phyloP scores from a whole-genome alignment of 257 asterid species.

The Solanum chmielewskii region DNA sequence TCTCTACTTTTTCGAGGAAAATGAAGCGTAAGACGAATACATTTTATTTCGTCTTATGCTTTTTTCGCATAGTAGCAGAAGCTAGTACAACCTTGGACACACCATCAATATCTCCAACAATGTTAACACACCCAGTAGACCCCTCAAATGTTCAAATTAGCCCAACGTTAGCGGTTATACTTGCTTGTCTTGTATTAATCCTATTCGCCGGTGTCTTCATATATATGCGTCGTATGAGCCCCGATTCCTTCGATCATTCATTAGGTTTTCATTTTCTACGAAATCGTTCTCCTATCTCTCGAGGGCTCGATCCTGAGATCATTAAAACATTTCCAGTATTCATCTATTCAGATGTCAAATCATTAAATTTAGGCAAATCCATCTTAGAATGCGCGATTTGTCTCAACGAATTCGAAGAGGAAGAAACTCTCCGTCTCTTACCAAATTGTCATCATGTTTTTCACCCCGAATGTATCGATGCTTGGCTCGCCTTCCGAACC shows the following conservation, averaged over 20 bases:
- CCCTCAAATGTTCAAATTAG: neutral
- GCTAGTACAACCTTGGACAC: neutral
- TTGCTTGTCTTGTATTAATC: conserved; percentile 12
- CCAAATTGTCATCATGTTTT: conserved; percentile 27
- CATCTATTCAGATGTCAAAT: conserved; percentile 19
- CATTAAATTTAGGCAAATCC: conserved; percentile 10
- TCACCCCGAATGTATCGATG: conserved; percentile 38
- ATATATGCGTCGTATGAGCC: conserved; percentile 6
- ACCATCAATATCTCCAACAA: neutral
- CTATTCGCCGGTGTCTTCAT: conserved; percentile 12
- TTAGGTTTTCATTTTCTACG: neutral
- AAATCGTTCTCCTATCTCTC: neutral
- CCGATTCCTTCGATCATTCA: neutral
- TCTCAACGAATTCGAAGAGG: conserved; percentile 22
- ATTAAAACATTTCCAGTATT: conserved; percentile 15
- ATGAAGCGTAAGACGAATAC: neutral
- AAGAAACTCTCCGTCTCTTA: conserved; percentile 22
- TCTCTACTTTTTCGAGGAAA: neutral
- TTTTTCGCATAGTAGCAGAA: neutral
- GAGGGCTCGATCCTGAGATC: conserved; percentile 14
- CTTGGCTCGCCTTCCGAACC: conserved; percentile 37
- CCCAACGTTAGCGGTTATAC: conserved; percentile 1
- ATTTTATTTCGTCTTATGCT: neutral
- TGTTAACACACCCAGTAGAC: neutral
- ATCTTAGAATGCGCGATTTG: conserved; percentile 31